Base-by-base conservation (phyloP, 169 alveolate genomes). In the Theileria annulata region DNA sequence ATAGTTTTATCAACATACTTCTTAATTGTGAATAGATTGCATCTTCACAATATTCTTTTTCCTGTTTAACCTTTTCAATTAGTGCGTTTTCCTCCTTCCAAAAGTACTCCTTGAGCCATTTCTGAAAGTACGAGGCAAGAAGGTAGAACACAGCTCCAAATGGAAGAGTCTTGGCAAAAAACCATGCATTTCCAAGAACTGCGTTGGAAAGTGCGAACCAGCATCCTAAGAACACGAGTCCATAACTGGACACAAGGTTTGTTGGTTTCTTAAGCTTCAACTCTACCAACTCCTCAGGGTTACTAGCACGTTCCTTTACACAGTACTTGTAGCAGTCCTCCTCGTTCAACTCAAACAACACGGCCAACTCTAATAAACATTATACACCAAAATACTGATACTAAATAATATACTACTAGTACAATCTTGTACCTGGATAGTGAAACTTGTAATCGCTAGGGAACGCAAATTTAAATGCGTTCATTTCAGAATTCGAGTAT, bases 121-220 rank as follows among this genome's bases (percentile, higher is more conserved):
- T 91, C 92, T 93, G 93, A 82, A 90, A 93, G 92, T 93, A 91
- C 3, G 95, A 88, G 6, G 94, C 96, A 69, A 93, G 88, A 95
- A 93, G 90, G 85, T 93, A 93, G 81, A 93, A 93, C 19, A 93
- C 96, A 6, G 94, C 92, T 54, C 95, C 95, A 77, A 93, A 93
- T 17, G 96, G 96, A 49, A 93, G 86, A 2, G 96, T 93, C 73
- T 93, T 93, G 2, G 96, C 92, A 31, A 92, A 87, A 71, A 93
- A 93, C 96, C 96, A 93, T 6, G 96, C 95, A 77, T 93, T 93
- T 75, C 95, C 90, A 79, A 93, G 77, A 5, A 92, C 95, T 13
- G 93, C 87, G 87, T 93, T 93, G 27, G 93, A 87, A 71, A 93
- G 70, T 0, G 95, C 96, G 71, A 92, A 91, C 93, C 94, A 93